Evolutionary conservation across 345 rosid genomes (phyloP).

Genomic region (Citrus medica): DNA sequence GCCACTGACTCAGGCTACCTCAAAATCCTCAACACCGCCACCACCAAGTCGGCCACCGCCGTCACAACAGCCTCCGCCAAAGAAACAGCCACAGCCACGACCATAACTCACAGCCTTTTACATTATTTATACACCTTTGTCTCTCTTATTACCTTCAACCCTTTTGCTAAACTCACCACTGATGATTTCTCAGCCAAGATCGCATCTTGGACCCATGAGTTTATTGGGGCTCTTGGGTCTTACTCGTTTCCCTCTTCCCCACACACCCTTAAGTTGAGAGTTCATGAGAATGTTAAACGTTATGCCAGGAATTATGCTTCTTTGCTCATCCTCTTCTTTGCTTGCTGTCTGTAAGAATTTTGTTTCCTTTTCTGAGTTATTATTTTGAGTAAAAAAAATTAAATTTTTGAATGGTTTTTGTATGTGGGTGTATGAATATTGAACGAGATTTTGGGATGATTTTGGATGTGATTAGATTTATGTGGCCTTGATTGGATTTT

Average conservation of each 20-base stretch:
- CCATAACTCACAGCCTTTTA: constrained; percentile 22
- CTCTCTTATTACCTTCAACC: constrained; percentile 72
- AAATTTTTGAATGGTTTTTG: background rate
- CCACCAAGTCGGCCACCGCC: constrained; percentile 23
- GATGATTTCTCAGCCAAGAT: constrained; percentile 71
- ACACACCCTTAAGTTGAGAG: too few relatives aligned
- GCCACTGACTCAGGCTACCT: constrained; percentile 33
- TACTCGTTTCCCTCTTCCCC: constrained; percentile 76
- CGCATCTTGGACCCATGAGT: constrained; percentile 76
- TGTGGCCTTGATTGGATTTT: background rate
- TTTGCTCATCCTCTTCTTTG: too few relatives aligned
- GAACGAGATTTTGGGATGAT: background rate
- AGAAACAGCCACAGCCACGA: constrained; percentile 26
- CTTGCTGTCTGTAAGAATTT: background rate
- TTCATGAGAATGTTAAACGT: too few relatives aligned
- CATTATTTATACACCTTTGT: constrained; percentile 34
- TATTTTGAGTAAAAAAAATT: too few relatives aligned
- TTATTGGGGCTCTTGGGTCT: constrained; percentile 61
- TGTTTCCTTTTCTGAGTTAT: background rate
- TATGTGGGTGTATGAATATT: background rate
- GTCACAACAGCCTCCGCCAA: constrained; percentile 10
- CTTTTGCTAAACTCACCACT: constrained; percentile 77
- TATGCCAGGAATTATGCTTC: too few relatives aligned
- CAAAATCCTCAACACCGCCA: constrained; percentile 61
- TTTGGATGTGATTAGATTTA: background rate